These are phyloP conservation scores for Lecanoromycetidae sp. DNA, from an alignment of 2,329 filamentous ascomycete species.

Conservation along the genomic window DNA sequence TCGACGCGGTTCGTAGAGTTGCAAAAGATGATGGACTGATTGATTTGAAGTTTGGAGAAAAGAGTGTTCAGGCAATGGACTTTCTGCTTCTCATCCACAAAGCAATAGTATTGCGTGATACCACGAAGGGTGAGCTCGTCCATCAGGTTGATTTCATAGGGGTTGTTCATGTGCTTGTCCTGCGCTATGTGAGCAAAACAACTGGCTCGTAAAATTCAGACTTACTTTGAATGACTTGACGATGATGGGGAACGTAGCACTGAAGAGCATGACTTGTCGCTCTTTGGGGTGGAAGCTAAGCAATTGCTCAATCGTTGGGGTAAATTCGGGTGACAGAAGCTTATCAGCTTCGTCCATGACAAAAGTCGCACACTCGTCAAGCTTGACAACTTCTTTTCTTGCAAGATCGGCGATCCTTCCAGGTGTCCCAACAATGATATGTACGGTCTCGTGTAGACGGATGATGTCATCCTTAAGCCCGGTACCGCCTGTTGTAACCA, in stretches of 20 bases:
- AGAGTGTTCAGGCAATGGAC: constrained; percentile 98
- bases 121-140: constrained; percentile 94
- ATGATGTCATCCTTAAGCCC: constrained; percentile 93
- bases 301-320: constrained; percentile 91
- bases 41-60: constrained; percentile 98
- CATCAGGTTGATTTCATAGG: constrained; percentile 99
- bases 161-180: constrained; percentile 92
- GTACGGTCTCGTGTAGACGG: constrained; percentile 82
- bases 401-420: constrained; percentile 92
- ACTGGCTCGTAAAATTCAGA: too few species aligned
- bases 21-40: constrained; percentile 99
- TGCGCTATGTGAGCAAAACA: constrained; percentile 23
- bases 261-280: constrained; percentile 98
- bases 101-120: constrained; percentile 98
- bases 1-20: constrained; percentile 98
- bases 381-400: constrained; percentile 89
- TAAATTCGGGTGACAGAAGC: constrained; percentile 91
- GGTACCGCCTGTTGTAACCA: constrained; percentile 97
- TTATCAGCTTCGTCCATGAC: constrained; percentile 99
- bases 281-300: constrained; percentile 93
- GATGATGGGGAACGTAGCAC: constrained; percentile 90
- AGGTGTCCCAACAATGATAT: constrained; percentile 94
- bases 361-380: constrained; percentile 93
- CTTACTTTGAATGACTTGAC: constrained; percentile 80
- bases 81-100: constrained; percentile 98